A percentile compares a stretch with the other conserved stretches of the same genome.
Conservation (phyloP, 2,329 filamentous ascomycete genomes). For the Alternaria triticimaculans region DNA sequence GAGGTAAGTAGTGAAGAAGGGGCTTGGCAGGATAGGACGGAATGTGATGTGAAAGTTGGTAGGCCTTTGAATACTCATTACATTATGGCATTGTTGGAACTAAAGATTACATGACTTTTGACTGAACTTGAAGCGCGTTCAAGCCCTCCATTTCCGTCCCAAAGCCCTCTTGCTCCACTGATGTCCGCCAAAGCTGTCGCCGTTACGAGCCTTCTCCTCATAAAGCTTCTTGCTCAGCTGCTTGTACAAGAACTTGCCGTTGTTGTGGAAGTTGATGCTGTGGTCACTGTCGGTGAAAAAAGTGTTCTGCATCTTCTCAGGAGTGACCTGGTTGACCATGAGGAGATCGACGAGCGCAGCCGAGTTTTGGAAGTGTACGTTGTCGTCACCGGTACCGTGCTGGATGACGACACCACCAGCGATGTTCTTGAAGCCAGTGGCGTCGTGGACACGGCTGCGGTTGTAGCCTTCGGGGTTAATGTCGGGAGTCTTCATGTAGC, state of each 20-base stretch:
- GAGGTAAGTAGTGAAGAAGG: not conserved
- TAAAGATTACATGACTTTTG: not conserved
- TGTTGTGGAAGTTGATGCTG: slow-evolving; percentile 65
- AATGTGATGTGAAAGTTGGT: not conserved
- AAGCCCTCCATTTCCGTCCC: slow-evolving; percentile 22
- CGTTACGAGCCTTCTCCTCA: slow-evolving; percentile 64
- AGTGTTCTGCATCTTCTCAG: slow-evolving; percentile 67
- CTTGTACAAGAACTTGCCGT: slow-evolving; percentile 65
- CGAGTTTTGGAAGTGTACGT: slow-evolving; percentile 73
- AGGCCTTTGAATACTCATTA: not conserved
- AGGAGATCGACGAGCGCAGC: slow-evolving; percentile 68
- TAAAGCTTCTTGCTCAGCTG: slow-evolving; percentile 67
- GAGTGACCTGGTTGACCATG: slow-evolving; percentile 64
- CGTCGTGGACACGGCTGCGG: slow-evolving; percentile 64
- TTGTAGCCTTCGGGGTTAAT: slow-evolving; percentile 67
- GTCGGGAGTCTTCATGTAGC: slow-evolving; percentile 71
- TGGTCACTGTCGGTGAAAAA: slow-evolving; percentile 72
- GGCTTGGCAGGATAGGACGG: not conserved
- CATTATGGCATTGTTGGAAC: not conserved
- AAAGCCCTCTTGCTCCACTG: slow-evolving; percentile 55
- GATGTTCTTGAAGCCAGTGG: slow-evolving; percentile 67
- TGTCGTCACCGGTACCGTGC: slow-evolving; percentile 73
- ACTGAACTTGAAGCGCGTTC: not conserved
- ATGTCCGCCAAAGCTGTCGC: slow-evolving; percentile 48
- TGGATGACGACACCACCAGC: slow-evolving; percentile 67